These are phyloP conservation scores for Tetrahymena malaccensis DNA, from an alignment of 73 alveolate species.

Conservation along the genomic window DNA sequence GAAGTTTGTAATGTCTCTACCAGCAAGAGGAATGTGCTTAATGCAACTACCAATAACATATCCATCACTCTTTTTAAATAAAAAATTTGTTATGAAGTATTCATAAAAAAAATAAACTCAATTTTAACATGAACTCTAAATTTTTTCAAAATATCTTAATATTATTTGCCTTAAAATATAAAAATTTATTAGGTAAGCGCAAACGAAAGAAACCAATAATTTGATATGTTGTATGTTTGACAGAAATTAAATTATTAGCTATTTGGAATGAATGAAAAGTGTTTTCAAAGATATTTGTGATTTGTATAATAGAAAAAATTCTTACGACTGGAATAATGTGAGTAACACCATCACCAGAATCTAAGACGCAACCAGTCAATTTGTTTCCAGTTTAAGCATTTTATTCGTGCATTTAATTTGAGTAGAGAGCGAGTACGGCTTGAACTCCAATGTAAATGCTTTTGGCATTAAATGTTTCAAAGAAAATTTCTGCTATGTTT, in stretches of 20 bases:
- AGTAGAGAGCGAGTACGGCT: conserved; percentile 93
- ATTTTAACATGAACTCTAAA: background rate
- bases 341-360: conserved; percentile 98
- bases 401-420: conserved; percentile 45
- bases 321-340: conserved; percentile 44
- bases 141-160: background rate
- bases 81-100: conserved; percentile 73
- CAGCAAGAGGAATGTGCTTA: conserved; percentile 97
- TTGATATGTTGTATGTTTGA: background rate
- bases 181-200: background rate
- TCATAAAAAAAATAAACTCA: background rate
- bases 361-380: conserved; percentile 95
- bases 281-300: background rate
- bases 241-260: background rate
- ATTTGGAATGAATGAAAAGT: background rate
- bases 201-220: background rate
- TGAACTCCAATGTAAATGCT: conserved; percentile 96
- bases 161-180: background rate
- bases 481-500: conserved; percentile 96
- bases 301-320: background rate
- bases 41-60: conserved; percentile 91
- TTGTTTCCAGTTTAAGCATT: background rate
- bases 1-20: conserved; percentile 86
- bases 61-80: conserved; percentile 66
- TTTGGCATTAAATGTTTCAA: conserved; percentile 85